phyloP scores from a whole-genome alignment of 2,329 filamentous ascomycete genomes.

The Colletotrichum noveboracense region DNA sequence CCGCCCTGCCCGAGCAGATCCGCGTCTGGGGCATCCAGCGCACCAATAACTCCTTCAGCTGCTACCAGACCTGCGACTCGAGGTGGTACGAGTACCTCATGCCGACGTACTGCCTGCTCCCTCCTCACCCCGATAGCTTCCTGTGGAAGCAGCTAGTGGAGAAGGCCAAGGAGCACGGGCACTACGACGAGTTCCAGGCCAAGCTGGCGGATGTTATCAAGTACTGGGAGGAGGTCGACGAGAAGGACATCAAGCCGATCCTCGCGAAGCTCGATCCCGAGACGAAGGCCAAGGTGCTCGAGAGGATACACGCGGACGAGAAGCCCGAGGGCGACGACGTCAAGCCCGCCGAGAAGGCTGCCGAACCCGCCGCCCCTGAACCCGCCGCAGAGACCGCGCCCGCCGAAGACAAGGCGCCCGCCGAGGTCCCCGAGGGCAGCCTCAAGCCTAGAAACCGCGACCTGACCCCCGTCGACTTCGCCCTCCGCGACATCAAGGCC shows the following conservation, averaged over 20 bases:
- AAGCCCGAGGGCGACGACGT: constrained; percentile 22
- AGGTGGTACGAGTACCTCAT: constrained; percentile 98
- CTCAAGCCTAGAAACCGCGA: constrained; percentile 46
- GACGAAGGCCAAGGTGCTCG: constrained; percentile 66
- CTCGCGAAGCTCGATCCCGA: constrained; percentile 67
- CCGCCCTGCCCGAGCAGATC: constrained; percentile 83
- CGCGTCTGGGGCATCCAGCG: constrained; percentile 92
- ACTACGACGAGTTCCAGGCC: constrained; percentile 70
- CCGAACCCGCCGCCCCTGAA: constrained; percentile 7
- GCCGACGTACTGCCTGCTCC: constrained; percentile 89
- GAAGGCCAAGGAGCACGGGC: constrained; percentile 73
- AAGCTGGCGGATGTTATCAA: constrained; percentile 78
- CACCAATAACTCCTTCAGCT: constrained; percentile 90
- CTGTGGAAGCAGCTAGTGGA: constrained; percentile 85
- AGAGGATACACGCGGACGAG: constrained; percentile 56
- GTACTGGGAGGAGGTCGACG: constrained; percentile 86
- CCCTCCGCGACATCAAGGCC: constrained; percentile 76
- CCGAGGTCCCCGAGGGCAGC: constrained; percentile 26
- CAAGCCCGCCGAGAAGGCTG: constrained; percentile 27
- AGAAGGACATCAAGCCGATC: constrained; percentile 78
- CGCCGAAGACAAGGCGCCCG: constrained; percentile 11
- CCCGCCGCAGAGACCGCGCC: constrained; percentile 4
- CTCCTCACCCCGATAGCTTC: constrained; percentile 87
- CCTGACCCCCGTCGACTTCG: constrained; percentile 62
- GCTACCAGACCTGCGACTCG: constrained; percentile 93